A percentile compares a stretch with the other conserved stretches of the same genome.
phyloP scores from a whole-genome alignment of 2,329 filamentous ascomycete genomes.

The Lojkania enalia region DNA sequence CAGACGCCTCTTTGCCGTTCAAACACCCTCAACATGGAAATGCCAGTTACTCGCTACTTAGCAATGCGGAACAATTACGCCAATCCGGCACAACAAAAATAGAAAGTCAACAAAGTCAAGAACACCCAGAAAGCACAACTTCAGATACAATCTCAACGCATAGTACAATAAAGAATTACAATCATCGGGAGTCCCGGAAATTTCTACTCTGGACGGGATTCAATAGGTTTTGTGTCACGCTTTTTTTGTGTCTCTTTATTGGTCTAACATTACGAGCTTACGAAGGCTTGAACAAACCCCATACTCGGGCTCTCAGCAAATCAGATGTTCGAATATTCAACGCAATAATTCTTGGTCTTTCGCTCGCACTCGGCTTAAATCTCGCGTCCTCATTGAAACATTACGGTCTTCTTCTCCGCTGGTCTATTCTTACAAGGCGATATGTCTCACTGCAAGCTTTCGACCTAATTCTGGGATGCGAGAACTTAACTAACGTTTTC shows the following conservation, averaged over 20 bases:
- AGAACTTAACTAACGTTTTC: conserved; percentile 37
- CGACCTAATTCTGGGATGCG: conserved; percentile 38
- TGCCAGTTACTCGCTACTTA: too few relatives aligned
- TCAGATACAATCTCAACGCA: too few relatives aligned
- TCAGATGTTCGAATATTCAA: conserved; percentile 37
- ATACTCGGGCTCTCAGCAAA: conserved; percentile 30
- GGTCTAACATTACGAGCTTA: conserved; percentile 34
- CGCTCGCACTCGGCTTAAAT: conserved; percentile 40
- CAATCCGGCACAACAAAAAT: too few relatives aligned
- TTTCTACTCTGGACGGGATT: conserved; percentile 32
- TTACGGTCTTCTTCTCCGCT: conserved; percentile 39
- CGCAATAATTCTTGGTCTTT: conserved; percentile 37
- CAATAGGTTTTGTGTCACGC: conserved; percentile 29
- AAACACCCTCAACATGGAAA: too few relatives aligned
- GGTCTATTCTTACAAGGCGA: conserved; percentile 36
- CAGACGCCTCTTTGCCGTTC: too few relatives aligned
- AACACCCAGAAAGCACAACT: too few relatives aligned
- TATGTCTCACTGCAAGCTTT: conserved; percentile 41
- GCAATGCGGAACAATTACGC: too few relatives aligned
- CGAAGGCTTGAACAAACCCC: conserved; percentile 30
- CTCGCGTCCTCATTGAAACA: conserved; percentile 38
- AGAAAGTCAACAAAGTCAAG: too few relatives aligned
- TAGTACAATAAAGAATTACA: conserved; percentile 40
- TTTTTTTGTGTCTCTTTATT: conserved; percentile 35
- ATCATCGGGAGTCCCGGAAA: conserved; percentile 36